These are phyloP conservation scores for Furcasterigmium furcatum DNA, from an alignment of 2,329 filamentous ascomycete species.

Conservation along the genomic window DNA sequence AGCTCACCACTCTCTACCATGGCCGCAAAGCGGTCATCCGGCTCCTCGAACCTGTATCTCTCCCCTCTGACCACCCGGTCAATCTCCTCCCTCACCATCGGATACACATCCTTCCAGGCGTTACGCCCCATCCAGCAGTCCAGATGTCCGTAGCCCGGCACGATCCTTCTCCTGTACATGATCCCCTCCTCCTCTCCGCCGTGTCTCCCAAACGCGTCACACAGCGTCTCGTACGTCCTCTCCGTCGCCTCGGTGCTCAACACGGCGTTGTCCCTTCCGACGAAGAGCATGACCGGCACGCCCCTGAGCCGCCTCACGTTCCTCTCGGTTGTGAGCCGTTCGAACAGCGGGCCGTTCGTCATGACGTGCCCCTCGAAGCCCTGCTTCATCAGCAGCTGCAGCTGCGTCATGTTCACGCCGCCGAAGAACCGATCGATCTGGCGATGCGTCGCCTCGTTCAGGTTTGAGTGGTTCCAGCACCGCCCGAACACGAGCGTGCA, in stretches of 20 bases:
- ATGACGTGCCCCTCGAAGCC: conserved; percentile 49
- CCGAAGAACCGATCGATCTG: conserved; percentile 60
- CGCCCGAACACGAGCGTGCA: conserved; percentile 57
- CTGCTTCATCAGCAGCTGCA: conserved; percentile 54
- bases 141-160: conserved; percentile 57
- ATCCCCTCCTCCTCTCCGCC: conserved; percentile 11
- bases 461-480: conserved; percentile 62
- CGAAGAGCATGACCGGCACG: conserved; percentile 54
- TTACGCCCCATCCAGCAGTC: conserved; percentile 62
- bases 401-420: conserved; percentile 57
- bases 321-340: conserved; percentile 41
- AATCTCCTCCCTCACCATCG: conserved; percentile 50
- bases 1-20: conserved; percentile 38
- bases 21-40: conserved; percentile 35
- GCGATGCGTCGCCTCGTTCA: conserved; percentile 63
- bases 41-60: conserved; percentile 38
- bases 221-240: conserved; percentile 48
- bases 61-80: conserved; percentile 46
- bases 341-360: conserved; percentile 44
- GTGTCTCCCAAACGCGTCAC: conserved; percentile 44
- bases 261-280: conserved; percentile 54
- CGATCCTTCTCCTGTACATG: conserved; percentile 45
- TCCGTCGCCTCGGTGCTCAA: conserved; percentile 51
- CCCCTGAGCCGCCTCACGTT: conserved; percentile 49
- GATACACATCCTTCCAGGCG: conserved; percentile 58